Conservation (phyloP, 2,329 filamentous ascomycete genomes). For the Triangularia verruculosa region DNA sequence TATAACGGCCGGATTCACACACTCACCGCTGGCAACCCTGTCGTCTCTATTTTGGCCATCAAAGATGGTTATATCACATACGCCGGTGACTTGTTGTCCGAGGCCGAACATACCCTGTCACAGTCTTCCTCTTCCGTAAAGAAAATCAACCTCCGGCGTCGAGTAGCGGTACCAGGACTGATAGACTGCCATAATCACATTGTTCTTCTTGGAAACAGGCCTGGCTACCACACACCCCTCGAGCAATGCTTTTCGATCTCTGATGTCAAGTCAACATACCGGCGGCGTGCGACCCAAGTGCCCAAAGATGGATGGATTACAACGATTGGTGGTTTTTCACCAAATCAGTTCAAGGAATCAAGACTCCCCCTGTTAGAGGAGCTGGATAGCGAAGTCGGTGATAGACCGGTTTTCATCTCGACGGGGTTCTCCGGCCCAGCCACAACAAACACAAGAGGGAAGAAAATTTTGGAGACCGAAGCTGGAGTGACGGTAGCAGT, state of each 20-base stretch:
- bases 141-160: conserved; percentile 26
- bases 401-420: conserved; percentile 29
- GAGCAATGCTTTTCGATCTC: conserved; percentile 30
- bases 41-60: conserved; percentile 27
- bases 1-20: conserved; percentile 30
- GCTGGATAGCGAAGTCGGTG: conserved; percentile 27
- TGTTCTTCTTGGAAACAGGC: conserved; percentile 31
- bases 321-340: conserved; percentile 32
- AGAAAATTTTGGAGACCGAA: conserved; percentile 1
- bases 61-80: conserved; percentile 28
- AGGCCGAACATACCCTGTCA: conserved; percentile 13
- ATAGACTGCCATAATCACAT: conserved; percentile 33
- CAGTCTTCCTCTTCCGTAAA: conserved; percentile 10
- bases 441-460: conserved; percentile 29
- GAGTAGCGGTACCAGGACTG: conserved; percentile 28
- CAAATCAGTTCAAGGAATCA: conserved; percentile 29
- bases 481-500: conserved; percentile 12
- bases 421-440: conserved; percentile 27
- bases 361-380: conserved; percentile 30
- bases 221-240: conserved; percentile 31
- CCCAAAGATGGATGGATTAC: conserved; percentile 28
- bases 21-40: conserved; percentile 19
- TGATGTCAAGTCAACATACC: conserved; percentile 26
- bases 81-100: conserved; percentile 25
- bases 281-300: conserved; percentile 16